Base-by-base conservation (phyloP, 2,329 filamentous ascomycete species). In the Didymella exigua region DNA sequence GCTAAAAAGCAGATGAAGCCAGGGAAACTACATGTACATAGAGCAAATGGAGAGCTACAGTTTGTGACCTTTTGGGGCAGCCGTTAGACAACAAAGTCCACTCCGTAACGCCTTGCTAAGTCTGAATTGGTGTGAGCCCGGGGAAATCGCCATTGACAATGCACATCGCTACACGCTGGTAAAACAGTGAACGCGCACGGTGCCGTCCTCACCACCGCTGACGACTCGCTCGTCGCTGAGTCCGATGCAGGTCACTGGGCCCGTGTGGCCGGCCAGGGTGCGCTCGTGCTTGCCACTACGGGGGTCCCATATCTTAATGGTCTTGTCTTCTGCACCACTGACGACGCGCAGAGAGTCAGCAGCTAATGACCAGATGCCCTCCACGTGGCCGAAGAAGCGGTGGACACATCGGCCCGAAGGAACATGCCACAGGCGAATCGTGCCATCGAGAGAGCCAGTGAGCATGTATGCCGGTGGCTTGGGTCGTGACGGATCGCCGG, bases 301-400 rank as follows among this genome's bases (percentile, higher is more conserved):
- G 14, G 93, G 90, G 76, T 98, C 93, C 95, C 95, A 99, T 27
- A 90, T 86, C 79, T 98, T 98, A 67, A 96, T 90, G 86, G 93
- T 96, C 36, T 91, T 88, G 76, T 99, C 95, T 74, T 98, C 92
- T 10, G 91, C 90, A 0, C 93, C 93, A 16, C 89, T 91, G 13
- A 98, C 91, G 14, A 96, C 86, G 10, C 95, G 86, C 18, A 98
- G 79, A 1, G 89, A 93, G 75, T 98, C 93, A 3, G 90, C 93
- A 0, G 90, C 91, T 2, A 99, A 82, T 5, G 90, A 89, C 95
- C 95, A 99, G 18, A 99, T 89, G 27, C 95, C 95, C 75, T 99
- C 95, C 19, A 99, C 85, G 69, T 99, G 95, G 0, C 95, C 95
- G 72, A 98, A 99, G 80, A 97, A 96, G 27, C 91, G 96, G 58